A percentile compares a stretch with the other conserved stretches of the same genome.
phyloP scores from a whole-genome alignment of 805 yeast genomes.

The Saccharomycopsis microspora region DNA sequence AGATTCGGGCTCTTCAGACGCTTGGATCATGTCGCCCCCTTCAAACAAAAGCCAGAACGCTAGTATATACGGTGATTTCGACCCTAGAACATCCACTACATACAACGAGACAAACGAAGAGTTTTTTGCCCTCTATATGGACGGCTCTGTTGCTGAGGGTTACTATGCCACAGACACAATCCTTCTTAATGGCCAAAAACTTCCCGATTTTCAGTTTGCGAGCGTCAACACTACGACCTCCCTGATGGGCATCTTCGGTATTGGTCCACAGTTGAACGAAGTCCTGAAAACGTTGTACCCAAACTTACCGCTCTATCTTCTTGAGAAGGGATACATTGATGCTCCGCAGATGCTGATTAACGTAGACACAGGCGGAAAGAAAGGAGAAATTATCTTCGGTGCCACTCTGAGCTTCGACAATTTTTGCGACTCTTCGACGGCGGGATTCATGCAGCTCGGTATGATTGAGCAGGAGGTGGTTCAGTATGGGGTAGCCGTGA shows the following conservation, averaged over 20 bases:
- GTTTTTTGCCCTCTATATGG: conserved; percentile 7
- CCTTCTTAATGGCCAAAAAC: neutral
- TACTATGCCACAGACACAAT: conserved; percentile 8
- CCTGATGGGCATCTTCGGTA: conserved; percentile 6
- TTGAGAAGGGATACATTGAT: neutral
- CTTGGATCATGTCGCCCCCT: neutral
- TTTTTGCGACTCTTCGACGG: neutral
- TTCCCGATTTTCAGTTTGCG: conserved; percentile 1
- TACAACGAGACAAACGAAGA: neutral
- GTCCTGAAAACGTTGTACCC: conserved; percentile 2
- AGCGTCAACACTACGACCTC: conserved; percentile 20
- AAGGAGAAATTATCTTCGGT: neutral
- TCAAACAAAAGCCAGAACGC: neutral
- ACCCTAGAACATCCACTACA: neutral
- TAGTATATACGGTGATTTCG: too few species aligned
- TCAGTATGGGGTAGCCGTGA: neutral
- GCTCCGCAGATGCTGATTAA: neutral
- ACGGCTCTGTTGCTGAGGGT: conserved; percentile 12
- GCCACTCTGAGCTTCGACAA: neutral
- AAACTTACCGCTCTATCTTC: neutral
- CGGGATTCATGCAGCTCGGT: neutral
- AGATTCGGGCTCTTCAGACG: neutral
- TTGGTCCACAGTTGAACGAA: conserved; percentile 10
- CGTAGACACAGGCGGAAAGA: neutral
- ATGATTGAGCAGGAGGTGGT: neutral